A percentile compares a stretch with the other conserved stretches of the same genome.
Conservation (phyloP, 441 rosid genomes). For the Macaranga tanarius region DNA sequence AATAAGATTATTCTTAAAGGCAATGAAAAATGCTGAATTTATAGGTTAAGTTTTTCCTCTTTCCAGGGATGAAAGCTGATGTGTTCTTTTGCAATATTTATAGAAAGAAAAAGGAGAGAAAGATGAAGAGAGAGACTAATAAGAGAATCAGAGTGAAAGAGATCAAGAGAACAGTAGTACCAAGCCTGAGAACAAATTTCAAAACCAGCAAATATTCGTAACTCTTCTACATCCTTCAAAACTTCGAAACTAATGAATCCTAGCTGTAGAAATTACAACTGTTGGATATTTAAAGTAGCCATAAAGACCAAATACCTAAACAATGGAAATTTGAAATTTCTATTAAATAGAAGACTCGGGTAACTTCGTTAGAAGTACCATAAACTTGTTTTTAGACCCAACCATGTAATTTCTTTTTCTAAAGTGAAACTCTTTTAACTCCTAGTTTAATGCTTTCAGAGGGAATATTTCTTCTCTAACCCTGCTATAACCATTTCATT, state of each 20-base stretch:
- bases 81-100: neutral
- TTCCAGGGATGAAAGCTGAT: neutral
- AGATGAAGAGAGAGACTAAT: neutral
- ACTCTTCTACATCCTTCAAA: neutral
- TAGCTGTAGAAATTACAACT: neutral
- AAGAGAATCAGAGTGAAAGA: neutral
- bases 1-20: neutral
- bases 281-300: neutral
- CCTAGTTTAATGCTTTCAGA: neutral
- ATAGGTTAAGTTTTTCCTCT: neutral
- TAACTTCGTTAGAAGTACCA: neutral
- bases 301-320: neutral
- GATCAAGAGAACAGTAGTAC: neutral
- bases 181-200: no score
- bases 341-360: neutral
- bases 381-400: neutral
- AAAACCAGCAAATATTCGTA: neutral
- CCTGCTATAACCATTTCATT: slow-evolving; percentile 1
- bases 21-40: neutral
- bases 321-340: neutral
- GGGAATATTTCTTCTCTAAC: slow-evolving; percentile 3
- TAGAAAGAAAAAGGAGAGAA: neutral
- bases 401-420: neutral
- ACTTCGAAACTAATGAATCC: neutral
- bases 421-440: neutral